A percentile compares a stretch with the other conserved stretches of the same genome.
phyloP scores from a whole-genome alignment of 441 rosid genomes.

The Macaranga tanarius region DNA sequence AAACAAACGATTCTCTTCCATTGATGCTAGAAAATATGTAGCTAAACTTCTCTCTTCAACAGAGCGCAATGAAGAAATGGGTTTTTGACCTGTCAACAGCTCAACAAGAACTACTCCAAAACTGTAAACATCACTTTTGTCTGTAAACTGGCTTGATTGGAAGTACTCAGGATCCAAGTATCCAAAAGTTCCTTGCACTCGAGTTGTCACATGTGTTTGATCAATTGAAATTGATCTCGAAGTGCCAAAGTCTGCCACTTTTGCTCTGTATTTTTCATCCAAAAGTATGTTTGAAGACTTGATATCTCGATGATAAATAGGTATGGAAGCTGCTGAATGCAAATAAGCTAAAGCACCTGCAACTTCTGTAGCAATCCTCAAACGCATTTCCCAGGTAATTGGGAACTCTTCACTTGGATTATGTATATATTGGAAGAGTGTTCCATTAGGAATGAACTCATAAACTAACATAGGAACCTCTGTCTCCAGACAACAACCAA shows the following conservation, averaged over 20 bases:
- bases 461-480: conserved; percentile 24
- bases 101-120: conserved; percentile 22
- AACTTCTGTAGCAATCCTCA: conserved; percentile 22
- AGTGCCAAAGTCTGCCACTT: conserved; percentile 20
- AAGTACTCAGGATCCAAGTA: conserved; percentile 24
- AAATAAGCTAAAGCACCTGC: conserved; percentile 23
- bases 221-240: conserved; percentile 17
- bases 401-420: conserved; percentile 15
- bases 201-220: conserved; percentile 19
- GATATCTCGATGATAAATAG: conserved; percentile 24
- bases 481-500: conserved; percentile 22
- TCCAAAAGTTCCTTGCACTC: conserved; percentile 25
- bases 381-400: conserved; percentile 20
- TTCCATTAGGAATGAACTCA: conserved; percentile 28
- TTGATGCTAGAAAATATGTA: conserved; percentile 13
- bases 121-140: conserved; percentile 23
- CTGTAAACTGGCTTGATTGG: conserved; percentile 21
- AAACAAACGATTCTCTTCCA: conserved; percentile 22
- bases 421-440: conserved; percentile 16
- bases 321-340: conserved; percentile 24
- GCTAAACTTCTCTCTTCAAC: conserved; percentile 13
- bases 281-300: conserved; percentile 23
- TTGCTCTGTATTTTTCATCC: conserved; percentile 22
- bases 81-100: conserved; percentile 20
- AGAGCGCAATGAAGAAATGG: not conserved